These are phyloP conservation scores for Fusarium piperis DNA, from an alignment of 2,329 filamentous ascomycete genomes.

Conservation along the genomic window DNA sequence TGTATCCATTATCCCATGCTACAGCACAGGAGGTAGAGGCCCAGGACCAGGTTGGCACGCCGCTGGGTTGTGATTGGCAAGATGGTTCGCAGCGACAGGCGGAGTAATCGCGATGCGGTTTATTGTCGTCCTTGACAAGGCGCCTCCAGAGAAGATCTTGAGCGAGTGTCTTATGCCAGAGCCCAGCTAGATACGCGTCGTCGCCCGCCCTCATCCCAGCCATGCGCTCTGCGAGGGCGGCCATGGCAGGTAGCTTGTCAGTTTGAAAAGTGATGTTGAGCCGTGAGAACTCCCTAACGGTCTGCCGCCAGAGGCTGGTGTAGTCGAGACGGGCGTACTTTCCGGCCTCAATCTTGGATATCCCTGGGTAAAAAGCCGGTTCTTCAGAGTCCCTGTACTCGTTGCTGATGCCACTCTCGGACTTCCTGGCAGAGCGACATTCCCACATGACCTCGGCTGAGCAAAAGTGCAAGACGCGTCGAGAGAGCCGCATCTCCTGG, in stretches of 20 bases:
- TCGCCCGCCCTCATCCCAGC: not conserved
- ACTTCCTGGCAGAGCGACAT: not conserved
- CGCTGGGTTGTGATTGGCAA: not conserved
- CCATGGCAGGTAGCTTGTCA: not conserved
- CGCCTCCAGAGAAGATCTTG: not conserved
- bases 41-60: not conserved
- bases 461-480: not conserved
- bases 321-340: not conserved
- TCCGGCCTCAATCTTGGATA: not conserved
- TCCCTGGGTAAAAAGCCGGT: not conserved
- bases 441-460: not conserved
- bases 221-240: not conserved
- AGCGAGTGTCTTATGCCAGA: not conserved
- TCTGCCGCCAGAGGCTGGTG: not conserved
- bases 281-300: not conserved
- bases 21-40: not conserved
- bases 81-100: too few relatives aligned
- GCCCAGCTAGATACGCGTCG: not conserved
- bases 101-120: too few relatives aligned
- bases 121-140: too few relatives aligned
- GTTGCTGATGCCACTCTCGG: not conserved
- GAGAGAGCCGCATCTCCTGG: not conserved
- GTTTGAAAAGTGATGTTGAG: not conserved
- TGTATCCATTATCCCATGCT: not conserved
- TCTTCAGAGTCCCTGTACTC: not conserved